phyloP scores from a whole-genome alignment of 78 protist genomes.

The Chrysochromulina tobinii region DNA sequence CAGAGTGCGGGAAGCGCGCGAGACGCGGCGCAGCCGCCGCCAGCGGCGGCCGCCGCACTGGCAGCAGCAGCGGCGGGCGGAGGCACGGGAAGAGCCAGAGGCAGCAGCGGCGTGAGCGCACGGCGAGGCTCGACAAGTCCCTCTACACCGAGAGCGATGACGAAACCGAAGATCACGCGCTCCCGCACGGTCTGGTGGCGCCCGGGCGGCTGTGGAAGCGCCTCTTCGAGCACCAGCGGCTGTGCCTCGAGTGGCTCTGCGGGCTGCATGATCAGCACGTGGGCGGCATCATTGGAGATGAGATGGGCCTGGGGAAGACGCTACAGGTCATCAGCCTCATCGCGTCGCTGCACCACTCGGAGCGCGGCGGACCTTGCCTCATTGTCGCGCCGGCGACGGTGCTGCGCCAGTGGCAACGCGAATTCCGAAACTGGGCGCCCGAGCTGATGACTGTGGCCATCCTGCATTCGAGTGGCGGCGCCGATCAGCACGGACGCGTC shows the following conservation, averaged over 20 bases:
- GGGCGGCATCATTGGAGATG: slow-evolving; percentile 98
- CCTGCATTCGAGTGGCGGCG: neutral
- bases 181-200: neutral
- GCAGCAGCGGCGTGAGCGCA: neutral
- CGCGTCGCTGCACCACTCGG: slow-evolving; percentile 54
- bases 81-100: neutral
- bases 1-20: neutral
- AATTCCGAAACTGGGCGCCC: slow-evolving; percentile 80
- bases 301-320: slow-evolving; percentile 96
- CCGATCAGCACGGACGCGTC: neutral
- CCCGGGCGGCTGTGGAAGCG: neutral
- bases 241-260: slow-evolving; percentile 89
- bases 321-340: slow-evolving; percentile 81
- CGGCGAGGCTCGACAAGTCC: no score
- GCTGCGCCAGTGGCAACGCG: slow-evolving; percentile 85
- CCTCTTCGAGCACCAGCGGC: slow-evolving; percentile 34
- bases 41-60: neutral
- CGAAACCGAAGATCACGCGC: no score
- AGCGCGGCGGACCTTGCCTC: slow-evolving; percentile 58
- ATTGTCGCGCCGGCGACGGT: slow-evolving; percentile 91
- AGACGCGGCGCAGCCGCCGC: no score
- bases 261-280: slow-evolving; percentile 81
- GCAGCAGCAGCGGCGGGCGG: no score
- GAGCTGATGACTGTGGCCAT: neutral
- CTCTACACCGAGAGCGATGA: neutral